Evolutionary conservation across 2,329 filamentous ascomycete genomes (phyloP), one percentile per base, ranked within the genome.

Genomic region (Thelonectria rubi): DNA sequence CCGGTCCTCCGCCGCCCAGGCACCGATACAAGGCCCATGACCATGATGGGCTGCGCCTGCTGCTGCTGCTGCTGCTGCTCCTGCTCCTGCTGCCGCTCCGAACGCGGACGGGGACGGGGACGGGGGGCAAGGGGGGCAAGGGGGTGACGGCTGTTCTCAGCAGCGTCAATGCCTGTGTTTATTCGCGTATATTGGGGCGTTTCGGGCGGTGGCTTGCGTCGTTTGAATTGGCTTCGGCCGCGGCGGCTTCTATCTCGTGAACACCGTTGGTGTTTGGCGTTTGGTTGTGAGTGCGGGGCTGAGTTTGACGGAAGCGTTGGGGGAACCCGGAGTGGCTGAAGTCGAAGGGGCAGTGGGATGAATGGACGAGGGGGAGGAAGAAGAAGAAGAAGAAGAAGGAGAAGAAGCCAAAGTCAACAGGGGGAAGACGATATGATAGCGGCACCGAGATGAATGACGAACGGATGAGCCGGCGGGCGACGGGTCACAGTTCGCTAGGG

Each of bases 11-110:
- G 73, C 55, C 73, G 74, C 37, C 72, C 70, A 57, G 68, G 67
- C 62, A 69, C 69, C 50, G 74, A 73, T 37, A 74, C 73, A 30
- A 76, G 69, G 62, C 72, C 71, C 72, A 75, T 70, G 62, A 74
- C 73, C 74, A 76, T 75, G 70, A 50, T 63, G 60, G 55, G 59
- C 47, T 65, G 52, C 51, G 62, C 60, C 63, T 67, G 51, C 39
- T 43, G 57, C 50, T 39, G 47, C 12, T 17, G 17, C 58, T 51
- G 58, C 7, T 24, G 24, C 4, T 24, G 24, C 24, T 24, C 4
- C 7, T 4, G 24, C 24, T 24, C 7, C 24, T 7, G 4, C 7
- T 7, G 4, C 24, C 7, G 24, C 24, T 24, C 24, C 24, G 4
- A 4, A 4, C 7, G 7, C 24, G 4, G 24, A 24, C 24, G 7